phyloP scores from a whole-genome alignment of 331 rosid species.

The Acacia pycnantha region DNA sequence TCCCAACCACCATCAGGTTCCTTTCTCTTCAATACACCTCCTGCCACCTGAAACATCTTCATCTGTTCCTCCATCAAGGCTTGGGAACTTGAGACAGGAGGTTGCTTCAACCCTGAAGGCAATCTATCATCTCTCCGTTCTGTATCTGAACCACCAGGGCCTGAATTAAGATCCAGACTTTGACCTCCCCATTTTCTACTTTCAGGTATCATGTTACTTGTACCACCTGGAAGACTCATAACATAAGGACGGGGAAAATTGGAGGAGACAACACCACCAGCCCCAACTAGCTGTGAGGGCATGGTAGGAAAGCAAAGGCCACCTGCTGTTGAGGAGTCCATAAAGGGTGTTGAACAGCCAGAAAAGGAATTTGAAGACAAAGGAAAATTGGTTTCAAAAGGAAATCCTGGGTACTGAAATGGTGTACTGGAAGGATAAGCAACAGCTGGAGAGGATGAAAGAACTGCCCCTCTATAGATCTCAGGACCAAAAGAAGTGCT shows the following conservation, averaged over 20 bases:
- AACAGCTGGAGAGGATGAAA: conserved; percentile 65
- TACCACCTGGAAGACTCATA: conserved; percentile 63
- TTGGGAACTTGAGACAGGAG: conserved; percentile 57
- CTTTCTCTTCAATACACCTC: conserved; percentile 63
- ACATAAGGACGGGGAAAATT: conserved; percentile 61
- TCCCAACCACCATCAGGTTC: conserved; percentile 85
- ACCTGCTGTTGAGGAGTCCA: conserved; percentile 69
- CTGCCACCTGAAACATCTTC: conserved; percentile 56
- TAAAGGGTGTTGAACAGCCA: conserved; percentile 58
- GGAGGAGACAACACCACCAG: conserved; percentile 57
- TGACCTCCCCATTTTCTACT: conserved; percentile 74
- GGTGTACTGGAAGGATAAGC: conserved; percentile 54
- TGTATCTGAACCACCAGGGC: conserved; percentile 57
- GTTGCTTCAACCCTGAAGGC: conserved; percentile 49
- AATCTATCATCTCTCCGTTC: conserved; percentile 67
- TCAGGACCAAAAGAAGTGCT: conserved; percentile 61
- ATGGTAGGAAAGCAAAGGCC: conserved; percentile 65
- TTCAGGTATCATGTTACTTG: conserved; percentile 51
- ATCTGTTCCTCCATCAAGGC: conserved; percentile 61
- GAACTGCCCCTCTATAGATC: conserved; percentile 58
- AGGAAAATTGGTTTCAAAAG: conserved; percentile 70
- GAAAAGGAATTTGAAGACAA: conserved; percentile 63
- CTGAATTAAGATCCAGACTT: conserved; percentile 80
- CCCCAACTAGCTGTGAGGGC: conserved; percentile 67
- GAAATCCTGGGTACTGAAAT: conserved; percentile 69